Base-by-base conservation (phyloP, 1,284 basidiomycete genomes). In the Peniophora sp. region DNA sequence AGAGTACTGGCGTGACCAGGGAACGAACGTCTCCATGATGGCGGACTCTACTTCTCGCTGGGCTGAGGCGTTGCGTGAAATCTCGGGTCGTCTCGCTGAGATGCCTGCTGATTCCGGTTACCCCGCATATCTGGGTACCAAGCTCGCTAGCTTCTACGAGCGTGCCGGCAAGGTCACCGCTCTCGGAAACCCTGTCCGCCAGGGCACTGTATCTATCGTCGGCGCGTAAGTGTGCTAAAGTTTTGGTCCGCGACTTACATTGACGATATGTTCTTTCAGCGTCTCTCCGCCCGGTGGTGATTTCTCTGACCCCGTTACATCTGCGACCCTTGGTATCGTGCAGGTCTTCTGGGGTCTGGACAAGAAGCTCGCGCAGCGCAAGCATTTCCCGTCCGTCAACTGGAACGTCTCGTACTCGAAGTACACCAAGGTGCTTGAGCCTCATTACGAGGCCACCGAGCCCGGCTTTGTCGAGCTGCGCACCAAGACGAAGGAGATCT, bases 41-140 rank as follows among this genome's bases (percentile, higher is more conserved):
- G 97, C 96, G 47, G 97, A 99, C 70, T 98, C 96, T 6, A 98
- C 97, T 0, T 97, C 94, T 25, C 94, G 97, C 62, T 99, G 97
- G 97, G 97, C 97, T 49, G 97, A 99, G 68, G 97, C 97, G 32
- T 75, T 99, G 48, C 93, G 97, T 78, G 97, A 99, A 78, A 98
- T 99, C 59, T 97, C 94, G 36, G 97, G 97, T 76, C 94, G 97
- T 73, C 72, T 99, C 52, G 97, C 97, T 35, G 97, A 99, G 73
- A 99, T 99, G 97, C 97, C 97, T 52, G 97, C 97, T 44, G 97
- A 99, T 71, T 98, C 96, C 39, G 94, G 94, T 57, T 99, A 99
- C 72, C 97, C 97, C 49, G 97, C 97, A 3, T 99, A 99, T 70
- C 83, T 99, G 56, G 78, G 89, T 61, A 95, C 96, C 49, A 99